These are phyloP conservation scores for Kluyveromyces dobzhanskii DNA, from an alignment of 805 yeast species.

Conservation along the genomic window DNA sequence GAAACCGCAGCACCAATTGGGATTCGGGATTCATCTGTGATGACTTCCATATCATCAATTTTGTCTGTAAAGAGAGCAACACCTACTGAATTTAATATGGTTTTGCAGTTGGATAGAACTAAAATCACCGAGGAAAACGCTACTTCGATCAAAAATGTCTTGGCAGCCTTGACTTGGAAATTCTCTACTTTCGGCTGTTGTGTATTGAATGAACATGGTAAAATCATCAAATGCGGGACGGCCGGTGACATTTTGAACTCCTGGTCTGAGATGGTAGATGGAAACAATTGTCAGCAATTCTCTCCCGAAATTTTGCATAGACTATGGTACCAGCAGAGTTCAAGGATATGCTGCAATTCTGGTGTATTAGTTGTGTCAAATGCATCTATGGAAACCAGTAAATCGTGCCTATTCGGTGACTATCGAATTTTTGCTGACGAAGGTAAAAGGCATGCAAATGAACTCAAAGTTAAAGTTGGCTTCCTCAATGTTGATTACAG, in stretches of 20 bases:
- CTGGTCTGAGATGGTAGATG: not conserved
- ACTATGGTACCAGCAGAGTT: constrained; percentile 7
- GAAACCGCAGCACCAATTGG: too few relatives aligned
- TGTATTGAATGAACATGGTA: constrained; percentile 15
- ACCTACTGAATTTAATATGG: constrained; percentile 20
- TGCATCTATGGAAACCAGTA: constrained; percentile 16
- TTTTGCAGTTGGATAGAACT: constrained; percentile 22
- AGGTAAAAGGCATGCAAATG: constrained; percentile 19
- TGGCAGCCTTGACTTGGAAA: constrained; percentile 17
- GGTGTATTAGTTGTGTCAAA: constrained; percentile 23
- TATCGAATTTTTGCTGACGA: constrained; percentile 12
- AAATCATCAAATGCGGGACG: constrained; percentile 9
- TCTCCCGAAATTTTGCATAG: constrained; percentile 13
- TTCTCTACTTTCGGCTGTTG: constrained; percentile 14
- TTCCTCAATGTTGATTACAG: constrained; percentile 26
- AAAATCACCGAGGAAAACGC: constrained; percentile 10
- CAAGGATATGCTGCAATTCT: constrained; percentile 3
- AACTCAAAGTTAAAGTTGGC: constrained; percentile 27
- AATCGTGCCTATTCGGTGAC: constrained; percentile 20
- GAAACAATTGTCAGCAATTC: constrained; percentile 8
- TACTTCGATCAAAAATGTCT: constrained; percentile 14
- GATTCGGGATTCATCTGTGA: not conserved
- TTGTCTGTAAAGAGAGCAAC: constrained; percentile 21
- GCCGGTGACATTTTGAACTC: constrained; percentile 2
- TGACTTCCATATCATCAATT: constrained; percentile 19